Conservation (phyloP, 2,329 filamentous ascomycete genomes). For the Paecilomyces sp. region DNA sequence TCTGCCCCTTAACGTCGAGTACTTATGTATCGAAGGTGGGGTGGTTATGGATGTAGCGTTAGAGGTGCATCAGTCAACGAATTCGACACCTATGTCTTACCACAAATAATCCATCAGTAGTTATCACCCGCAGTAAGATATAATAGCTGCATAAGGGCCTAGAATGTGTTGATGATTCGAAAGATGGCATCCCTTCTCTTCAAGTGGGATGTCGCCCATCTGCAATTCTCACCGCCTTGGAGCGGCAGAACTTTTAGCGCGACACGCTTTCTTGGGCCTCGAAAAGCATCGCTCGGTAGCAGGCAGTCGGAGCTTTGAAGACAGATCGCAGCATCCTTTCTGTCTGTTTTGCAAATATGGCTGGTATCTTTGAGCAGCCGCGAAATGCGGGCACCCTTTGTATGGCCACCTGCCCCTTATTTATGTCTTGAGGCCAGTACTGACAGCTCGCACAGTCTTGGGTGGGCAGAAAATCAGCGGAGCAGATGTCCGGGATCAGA, state of each 20-base stretch:
- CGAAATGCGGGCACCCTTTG: constrained; percentile 87
- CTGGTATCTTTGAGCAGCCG: constrained; percentile 91
- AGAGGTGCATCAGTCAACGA: background rate
- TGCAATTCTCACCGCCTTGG: constrained; percentile 29
- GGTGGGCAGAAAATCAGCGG: constrained; percentile 97
- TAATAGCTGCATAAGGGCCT: too few relatives aligned
- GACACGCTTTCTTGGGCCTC: constrained; percentile 8
- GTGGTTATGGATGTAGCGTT: background rate
- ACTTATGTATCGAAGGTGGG: background rate
- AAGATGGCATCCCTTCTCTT: constrained; percentile 13
- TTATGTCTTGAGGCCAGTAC: constrained; percentile 9
- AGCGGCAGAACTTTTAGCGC: constrained; percentile 37
- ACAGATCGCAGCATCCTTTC: constrained; percentile 4
- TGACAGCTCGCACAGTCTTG: constrained; percentile 55
- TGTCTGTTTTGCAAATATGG: constrained; percentile 52
- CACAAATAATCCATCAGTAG: background rate
- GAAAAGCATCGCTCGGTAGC: constrained; percentile 12
- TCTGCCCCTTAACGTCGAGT: background rate
- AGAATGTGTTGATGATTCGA: constrained; percentile 26
- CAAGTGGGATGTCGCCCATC: constrained; percentile 33
- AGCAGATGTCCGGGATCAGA: constrained; percentile 93
- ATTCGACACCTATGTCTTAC: background rate
- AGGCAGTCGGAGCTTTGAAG: constrained; percentile 16
- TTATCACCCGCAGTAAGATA: too few relatives aligned
- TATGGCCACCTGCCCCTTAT: constrained; percentile 33